Evolutionary conservation across 768 basidiomycete species (phyloP), one percentile per base, ranked within the genome.

Genomic region (Rhodotorula babjevae): DNA sequence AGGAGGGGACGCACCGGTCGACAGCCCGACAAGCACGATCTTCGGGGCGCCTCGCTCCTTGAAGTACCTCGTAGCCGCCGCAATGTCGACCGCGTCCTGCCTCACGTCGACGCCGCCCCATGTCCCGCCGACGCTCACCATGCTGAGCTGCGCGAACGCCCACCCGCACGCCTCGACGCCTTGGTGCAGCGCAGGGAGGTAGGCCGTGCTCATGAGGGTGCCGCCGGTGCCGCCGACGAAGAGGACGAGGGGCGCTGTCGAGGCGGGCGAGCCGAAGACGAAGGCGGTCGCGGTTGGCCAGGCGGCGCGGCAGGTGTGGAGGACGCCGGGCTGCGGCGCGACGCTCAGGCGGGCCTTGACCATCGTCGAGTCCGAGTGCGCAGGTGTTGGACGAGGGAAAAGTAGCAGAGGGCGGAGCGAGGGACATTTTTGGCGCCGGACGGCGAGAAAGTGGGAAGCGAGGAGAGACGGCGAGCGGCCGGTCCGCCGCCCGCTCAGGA

Each of bases 51-150:
- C 65, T 18, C 36, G n/a, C 29, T 19, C 36, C 27, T 19, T 25
- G 46, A 65, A 65, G 56, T 65, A 65, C 44, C 21, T 7, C 27
- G 56, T 42, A 1, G 57, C 15, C 23, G 31, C 6, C 15, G 56
- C 65, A 4, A 65, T 10, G 6, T 49, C 56, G 33, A 58, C 15
- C 33, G 65, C 65, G 56, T 65, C 65, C 25, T 58, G 21, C 31
- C 2, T 12, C 18, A 66, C 57, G 2, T 4, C 19, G 25, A 15
- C 47, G 0, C 57, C 58, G 19, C 65, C 65, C 57, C 57, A 66
- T 16, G 10, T 31, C 2, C 6, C 3, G 1, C 47, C 65, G 25
- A 7, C 21, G 3, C 33, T 40, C 0, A 23, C 23, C 23, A 66
- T 27, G 25, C 7, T 27, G 27, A 47, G 57, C 58, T 66, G 65